Evolutionary conservation across 176 grass and related monocot genomes (phyloP).

Genomic region (Ensete glaucum): DNA sequence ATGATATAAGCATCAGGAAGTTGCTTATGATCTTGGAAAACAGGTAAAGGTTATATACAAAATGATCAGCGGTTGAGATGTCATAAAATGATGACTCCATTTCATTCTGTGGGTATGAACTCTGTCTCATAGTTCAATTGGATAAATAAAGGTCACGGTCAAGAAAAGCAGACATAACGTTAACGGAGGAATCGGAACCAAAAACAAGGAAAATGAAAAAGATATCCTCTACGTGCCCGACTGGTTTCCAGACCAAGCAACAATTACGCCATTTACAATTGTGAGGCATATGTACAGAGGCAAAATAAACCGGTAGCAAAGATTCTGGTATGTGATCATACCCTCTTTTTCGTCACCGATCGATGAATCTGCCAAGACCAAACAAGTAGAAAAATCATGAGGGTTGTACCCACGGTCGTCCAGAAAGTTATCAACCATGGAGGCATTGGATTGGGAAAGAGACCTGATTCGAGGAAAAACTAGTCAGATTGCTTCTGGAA

Average conservation of each 20-base stretch:
- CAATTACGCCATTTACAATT: slow-evolving; percentile 60
- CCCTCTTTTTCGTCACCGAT: slow-evolving; percentile 64
- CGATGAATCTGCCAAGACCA: slow-evolving; percentile 76
- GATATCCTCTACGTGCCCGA: background rate
- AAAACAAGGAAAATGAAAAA: background rate
- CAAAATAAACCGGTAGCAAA: slow-evolving; percentile 20
- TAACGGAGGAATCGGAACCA: background rate
- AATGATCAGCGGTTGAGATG: background rate
- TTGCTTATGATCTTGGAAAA: too few relatives aligned
- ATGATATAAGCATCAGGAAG: too few relatives aligned
- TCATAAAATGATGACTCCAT: background rate
- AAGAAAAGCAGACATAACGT: background rate
- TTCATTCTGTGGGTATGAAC: background rate
- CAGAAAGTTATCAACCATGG: slow-evolving; percentile 62
- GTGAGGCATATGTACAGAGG: slow-evolving; percentile 9
- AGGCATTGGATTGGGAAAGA: slow-evolving; percentile 87
- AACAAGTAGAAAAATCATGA: slow-evolving; percentile 50
- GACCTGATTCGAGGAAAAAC: slow-evolving; percentile 32
- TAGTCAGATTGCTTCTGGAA: slow-evolving; percentile 1
- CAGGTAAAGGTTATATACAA: background rate
- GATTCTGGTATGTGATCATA: slow-evolving; percentile 17
- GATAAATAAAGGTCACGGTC: background rate
- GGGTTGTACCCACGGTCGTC: slow-evolving; percentile 33
- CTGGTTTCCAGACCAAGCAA: slow-evolving; percentile 14
- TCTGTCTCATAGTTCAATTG: background rate